Base-by-base conservation (phyloP, 2,329 filamentous ascomycete species). In the Orbilia javanica region DNA sequence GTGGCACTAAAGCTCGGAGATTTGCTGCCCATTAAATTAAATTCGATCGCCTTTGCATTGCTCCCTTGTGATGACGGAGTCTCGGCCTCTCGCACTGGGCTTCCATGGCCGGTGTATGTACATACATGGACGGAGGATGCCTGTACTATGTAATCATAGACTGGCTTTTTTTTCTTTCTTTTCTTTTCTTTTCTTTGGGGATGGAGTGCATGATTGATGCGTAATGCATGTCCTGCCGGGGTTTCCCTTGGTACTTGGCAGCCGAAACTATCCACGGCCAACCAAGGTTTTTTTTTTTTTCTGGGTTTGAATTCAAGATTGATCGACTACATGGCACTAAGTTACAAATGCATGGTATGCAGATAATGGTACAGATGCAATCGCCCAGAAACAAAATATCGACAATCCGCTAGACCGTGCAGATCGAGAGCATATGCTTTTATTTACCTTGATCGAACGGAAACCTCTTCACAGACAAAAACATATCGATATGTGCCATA, bases 141-240 rank as follows among this genome's bases (percentile, higher is more conserved):
- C n/a, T n/a, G n/a, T n/a, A n/a, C n/a, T n/a, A n/a, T n/a, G n/a
- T 31, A 60, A 42, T 60, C 34, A 60, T 42, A 34, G 55, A 57
- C 5, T n/a, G 4, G n/a, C n/a, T n/a, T n/a, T n/a, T n/a, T n/a
- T n/a, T n/a, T n/a, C n/a, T n/a, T n/a, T n/a, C n/a, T n/a, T n/a
- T n/a, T n/a, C n/a, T n/a, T n/a, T n/a, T n/a, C n/a, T 36, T 4
- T 10, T 39, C 8, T 44, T 44, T 25, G 55, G 55, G 20, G 53
- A 64, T 64, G 60, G 10, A 46, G 34, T 64, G 60, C 60, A 64
- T 64, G 22, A 64, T 64, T 64, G 22, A 64, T 64, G 60, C 60
- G 48, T 64, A 0, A 48, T 64, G 60, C 60, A 29, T 48, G 60
- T 25, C 39, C 60, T 46, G 39, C 36, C 36, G 57, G 57, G 57